Conservation (phyloP, 495 filamentous ascomycete species). For the Trichoderma asperelloides region DNA sequence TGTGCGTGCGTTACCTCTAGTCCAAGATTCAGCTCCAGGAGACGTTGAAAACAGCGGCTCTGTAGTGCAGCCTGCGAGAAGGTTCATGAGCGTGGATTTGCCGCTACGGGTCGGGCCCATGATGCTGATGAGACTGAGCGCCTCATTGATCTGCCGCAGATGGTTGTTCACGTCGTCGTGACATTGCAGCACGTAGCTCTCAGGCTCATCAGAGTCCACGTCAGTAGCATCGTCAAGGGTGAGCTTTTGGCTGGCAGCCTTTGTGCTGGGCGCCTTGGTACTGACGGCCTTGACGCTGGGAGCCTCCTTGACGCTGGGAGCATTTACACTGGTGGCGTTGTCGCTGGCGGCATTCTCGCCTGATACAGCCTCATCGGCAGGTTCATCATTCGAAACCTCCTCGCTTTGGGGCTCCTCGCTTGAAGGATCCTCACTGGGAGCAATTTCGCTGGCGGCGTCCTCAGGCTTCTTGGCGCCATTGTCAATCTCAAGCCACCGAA, state of each 20-base stretch:
- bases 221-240: background rate
- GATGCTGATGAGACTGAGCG: constrained; percentile 4
- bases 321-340: background rate
- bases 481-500: constrained; percentile 4
- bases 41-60: background rate
- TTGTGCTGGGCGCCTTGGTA: background rate
- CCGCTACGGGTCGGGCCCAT: background rate
- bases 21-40: background rate
- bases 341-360: background rate
- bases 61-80: background rate
- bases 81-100: background rate
- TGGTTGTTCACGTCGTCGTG: background rate
- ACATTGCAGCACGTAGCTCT: background rate
- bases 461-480: background rate
- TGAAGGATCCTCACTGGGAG: background rate
- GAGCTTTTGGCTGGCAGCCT: background rate
- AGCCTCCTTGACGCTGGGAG: background rate
- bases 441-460: background rate
- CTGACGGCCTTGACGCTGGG: background rate
- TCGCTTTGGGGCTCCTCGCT: background rate
- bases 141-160: background rate
- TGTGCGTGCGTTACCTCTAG: background rate
- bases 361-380: background rate
- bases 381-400: background rate
- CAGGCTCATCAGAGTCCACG: background rate